Conservation (phyloP, 305 asterid species). For the Solanum hybrid region DNA sequence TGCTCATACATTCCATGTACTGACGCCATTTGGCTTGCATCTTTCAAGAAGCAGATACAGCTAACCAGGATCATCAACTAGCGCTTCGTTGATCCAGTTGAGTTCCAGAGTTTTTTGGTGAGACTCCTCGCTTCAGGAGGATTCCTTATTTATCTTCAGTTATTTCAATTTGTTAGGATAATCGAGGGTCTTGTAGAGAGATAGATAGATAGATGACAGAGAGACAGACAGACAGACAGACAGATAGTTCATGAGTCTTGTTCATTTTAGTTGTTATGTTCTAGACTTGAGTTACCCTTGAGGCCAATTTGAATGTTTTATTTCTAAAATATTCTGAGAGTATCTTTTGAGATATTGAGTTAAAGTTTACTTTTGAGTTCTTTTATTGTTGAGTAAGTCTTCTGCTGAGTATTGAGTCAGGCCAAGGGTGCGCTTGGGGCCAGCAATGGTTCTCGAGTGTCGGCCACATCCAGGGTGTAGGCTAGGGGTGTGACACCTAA, state of each 20-base stretch:
- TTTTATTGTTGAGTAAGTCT: neutral
- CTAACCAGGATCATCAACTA: neutral
- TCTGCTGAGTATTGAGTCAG: neutral
- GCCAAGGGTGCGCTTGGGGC: neutral
- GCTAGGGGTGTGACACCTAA: neutral
- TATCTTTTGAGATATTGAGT: neutral
- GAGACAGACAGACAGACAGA: too few relatives aligned
- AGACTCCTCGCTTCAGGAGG: neutral
- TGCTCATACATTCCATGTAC: too few relatives aligned
- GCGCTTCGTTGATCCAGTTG: neutral
- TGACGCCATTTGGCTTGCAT: neutral
- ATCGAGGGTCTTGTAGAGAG: neutral
- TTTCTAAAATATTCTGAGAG: neutral
- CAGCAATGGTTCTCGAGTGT: neutral
- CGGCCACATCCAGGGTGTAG: too few relatives aligned
- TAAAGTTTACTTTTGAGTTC: neutral
- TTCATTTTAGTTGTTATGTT: neutral
- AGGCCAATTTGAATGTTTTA: neutral
- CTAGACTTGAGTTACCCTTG: neutral
- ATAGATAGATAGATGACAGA: too few relatives aligned
- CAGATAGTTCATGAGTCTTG: neutral
- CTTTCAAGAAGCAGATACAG: too few relatives aligned
- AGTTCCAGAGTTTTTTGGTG: neutral
- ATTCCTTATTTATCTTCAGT: neutral
- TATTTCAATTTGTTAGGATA: neutral